A percentile compares a stretch with the other conserved stretches of the same genome.
Evolutionary conservation across 495 filamentous ascomycete genomes (phyloP).

Genomic region (Hamigera avellanea): DNA sequence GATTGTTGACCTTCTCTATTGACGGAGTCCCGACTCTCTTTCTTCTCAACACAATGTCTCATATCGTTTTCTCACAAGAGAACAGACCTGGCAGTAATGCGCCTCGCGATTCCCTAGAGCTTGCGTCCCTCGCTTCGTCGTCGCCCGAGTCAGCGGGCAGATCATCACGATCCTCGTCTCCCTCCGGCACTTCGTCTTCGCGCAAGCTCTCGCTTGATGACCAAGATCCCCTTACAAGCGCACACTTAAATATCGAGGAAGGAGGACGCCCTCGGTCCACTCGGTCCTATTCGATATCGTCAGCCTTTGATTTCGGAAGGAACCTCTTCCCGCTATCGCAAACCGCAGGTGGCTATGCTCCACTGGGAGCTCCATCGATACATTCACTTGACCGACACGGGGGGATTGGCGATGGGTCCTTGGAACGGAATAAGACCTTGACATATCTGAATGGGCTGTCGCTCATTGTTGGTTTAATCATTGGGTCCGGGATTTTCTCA

Average conservation of each 20-base stretch:
- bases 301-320: slow-evolving; percentile 84
- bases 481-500: slow-evolving; percentile 96
- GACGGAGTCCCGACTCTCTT: neutral
- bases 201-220: slow-evolving; percentile 81
- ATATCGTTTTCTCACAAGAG: slow-evolving; percentile 17
- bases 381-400: slow-evolving; percentile 32
- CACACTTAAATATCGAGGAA: slow-evolving; percentile 36
- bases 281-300: slow-evolving; percentile 79
- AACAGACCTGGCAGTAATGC: slow-evolving; percentile 18
- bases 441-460: slow-evolving; percentile 91
- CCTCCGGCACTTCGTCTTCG: slow-evolving; percentile 79
- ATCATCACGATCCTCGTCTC: slow-evolving; percentile 61
- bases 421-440: slow-evolving; percentile 91
- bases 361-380: slow-evolving; percentile 59
- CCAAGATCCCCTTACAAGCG: slow-evolving; percentile 63
- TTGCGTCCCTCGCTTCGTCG: slow-evolving; percentile 84
- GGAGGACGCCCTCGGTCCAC: slow-evolving; percentile 36
- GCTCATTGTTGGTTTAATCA: slow-evolving; percentile 83
- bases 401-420: slow-evolving; percentile 40
- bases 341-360: slow-evolving; percentile 70
- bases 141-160: slow-evolving; percentile 39
- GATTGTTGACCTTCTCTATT: slow-evolving; percentile 1
- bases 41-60: slow-evolving; percentile 18
- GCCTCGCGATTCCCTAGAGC: slow-evolving; percentile 86
- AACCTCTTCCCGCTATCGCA: slow-evolving; percentile 90